phyloP scores from a whole-genome alignment of 345 rosid species.

The Syzygium jambos region DNA sequence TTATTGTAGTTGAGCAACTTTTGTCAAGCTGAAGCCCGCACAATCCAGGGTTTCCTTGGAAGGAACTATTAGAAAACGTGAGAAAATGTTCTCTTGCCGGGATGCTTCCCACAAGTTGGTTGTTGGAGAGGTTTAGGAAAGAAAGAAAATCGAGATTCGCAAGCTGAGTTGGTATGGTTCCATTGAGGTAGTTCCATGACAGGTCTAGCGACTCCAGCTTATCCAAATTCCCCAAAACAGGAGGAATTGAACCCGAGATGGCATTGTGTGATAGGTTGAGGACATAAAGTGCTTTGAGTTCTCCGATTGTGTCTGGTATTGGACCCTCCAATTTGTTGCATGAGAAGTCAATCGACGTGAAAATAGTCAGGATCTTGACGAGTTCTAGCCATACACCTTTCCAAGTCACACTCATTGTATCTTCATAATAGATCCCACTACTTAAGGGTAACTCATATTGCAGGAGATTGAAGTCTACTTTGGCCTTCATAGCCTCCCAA shows the following conservation, averaged over 20 bases:
- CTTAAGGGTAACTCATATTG: too few relatives aligned
- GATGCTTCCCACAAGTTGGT: constrained; percentile 7
- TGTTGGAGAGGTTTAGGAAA: constrained; percentile 26
- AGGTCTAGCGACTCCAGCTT: constrained; percentile 12
- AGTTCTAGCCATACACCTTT: constrained; percentile 28
- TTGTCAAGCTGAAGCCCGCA: too few relatives aligned
- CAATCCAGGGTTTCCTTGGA: too few relatives aligned
- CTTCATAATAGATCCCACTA: not conserved
- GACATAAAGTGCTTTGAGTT: constrained; percentile 4
- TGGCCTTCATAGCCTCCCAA: too few relatives aligned
- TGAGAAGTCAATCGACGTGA: not conserved
- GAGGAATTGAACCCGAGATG: not conserved
- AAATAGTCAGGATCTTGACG: not conserved
- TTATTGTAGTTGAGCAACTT: too few relatives aligned
- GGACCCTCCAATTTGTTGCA: not conserved
- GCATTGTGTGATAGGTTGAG: constrained; percentile 21
- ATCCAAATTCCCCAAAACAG: not conserved
- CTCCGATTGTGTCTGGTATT: constrained; percentile 13
- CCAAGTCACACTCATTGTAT: constrained; percentile 18
- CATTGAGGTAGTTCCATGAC: constrained; percentile 15
- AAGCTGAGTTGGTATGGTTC: constrained; percentile 15
- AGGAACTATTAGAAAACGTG: too few relatives aligned
- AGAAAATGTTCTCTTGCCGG: too few relatives aligned
- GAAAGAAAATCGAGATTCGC: constrained; percentile 17
- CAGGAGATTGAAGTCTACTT: too few relatives aligned